These are phyloP conservation scores for Metroxylon sagu DNA, from an alignment of 176 grass and related monocot genomes.

Conservation along the genomic window DNA sequence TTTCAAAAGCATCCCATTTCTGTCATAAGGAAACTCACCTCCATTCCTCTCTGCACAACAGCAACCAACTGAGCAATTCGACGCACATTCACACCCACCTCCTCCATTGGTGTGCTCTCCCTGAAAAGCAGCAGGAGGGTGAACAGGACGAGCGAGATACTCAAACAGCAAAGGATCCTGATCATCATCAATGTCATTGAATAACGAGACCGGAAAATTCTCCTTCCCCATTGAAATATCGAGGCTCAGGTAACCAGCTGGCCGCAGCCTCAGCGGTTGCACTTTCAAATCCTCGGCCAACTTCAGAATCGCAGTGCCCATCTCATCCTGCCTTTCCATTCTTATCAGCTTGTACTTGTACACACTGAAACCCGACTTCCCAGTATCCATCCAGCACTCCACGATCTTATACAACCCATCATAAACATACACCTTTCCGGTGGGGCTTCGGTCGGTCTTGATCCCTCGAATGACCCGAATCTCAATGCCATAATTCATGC, in stretches of 20 bases:
- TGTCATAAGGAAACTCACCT: slow-evolving; percentile 77
- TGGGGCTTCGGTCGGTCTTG: slow-evolving; percentile 35
- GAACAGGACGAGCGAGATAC: slow-evolving; percentile 67
- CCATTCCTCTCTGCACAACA: slow-evolving; percentile 71
- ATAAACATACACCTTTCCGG: slow-evolving; percentile 80
- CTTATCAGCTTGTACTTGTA: slow-evolving; percentile 91
- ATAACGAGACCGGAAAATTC: slow-evolving; percentile 50
- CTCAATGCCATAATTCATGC: slow-evolving; percentile 93
- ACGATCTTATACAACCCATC: slow-evolving; percentile 94
- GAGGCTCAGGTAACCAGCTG: slow-evolving; percentile 69
- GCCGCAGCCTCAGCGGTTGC: slow-evolving; percentile 43
- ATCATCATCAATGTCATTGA: slow-evolving; percentile 88
- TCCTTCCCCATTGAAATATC: slow-evolving; percentile 85
- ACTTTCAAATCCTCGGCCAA: slow-evolving; percentile 67
- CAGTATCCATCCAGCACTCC: slow-evolving; percentile 70
- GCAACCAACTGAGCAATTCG: slow-evolving; percentile 68
- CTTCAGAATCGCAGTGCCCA: slow-evolving; percentile 67
- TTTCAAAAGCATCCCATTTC: slow-evolving; percentile 46
- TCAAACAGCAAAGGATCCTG: slow-evolving; percentile 74
- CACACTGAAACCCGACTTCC: slow-evolving; percentile 80
- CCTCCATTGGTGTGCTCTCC: slow-evolving; percentile 60
- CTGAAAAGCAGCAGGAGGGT: slow-evolving; percentile 58
- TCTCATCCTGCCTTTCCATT: slow-evolving; percentile 83
- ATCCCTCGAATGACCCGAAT: slow-evolving; percentile 80
- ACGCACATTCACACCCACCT: slow-evolving; percentile 57